Conservation (phyloP, 73 alveolate species). For the Paramecium pentaurelia region DNA sequence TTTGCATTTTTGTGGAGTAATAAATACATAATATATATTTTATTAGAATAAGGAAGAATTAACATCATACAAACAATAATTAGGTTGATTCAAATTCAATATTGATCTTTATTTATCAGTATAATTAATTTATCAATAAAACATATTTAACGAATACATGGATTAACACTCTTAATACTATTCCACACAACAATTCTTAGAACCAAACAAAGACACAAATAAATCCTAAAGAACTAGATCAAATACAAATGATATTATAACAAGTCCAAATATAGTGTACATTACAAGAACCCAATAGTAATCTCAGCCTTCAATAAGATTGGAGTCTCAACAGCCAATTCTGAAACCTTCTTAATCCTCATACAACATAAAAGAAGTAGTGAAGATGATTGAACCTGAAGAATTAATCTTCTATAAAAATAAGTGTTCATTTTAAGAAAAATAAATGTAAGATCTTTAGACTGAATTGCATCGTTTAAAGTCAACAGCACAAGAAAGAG, state of each 20-base stretch:
- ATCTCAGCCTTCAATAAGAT: not conserved
- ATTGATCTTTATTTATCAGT: not conserved
- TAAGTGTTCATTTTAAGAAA: not conserved
- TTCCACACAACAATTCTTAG: not conserved
- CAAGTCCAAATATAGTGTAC: not conserved
- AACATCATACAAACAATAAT: not conserved
- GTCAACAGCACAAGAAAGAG: not conserved
- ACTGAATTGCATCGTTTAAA: not conserved
- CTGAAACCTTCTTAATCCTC: not conserved
- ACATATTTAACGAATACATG: constrained; percentile 1
- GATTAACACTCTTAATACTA: not conserved
- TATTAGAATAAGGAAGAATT: not conserved
- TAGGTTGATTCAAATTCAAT: not conserved
- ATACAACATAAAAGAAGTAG: not conserved
- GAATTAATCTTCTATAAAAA: not conserved
- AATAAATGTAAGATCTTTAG: not conserved
- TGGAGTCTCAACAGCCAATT: not conserved
- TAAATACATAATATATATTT: not conserved
- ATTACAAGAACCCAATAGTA: not conserved
- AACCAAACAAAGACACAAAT: not conserved
- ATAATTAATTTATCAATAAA: not conserved
- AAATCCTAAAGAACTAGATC: not conserved
- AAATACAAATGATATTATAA: not conserved
- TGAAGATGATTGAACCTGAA: not conserved
- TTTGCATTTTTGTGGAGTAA: constrained; percentile 33